A percentile compares a stretch with the other conserved stretches of the same genome.
Evolutionary conservation across 179 eudicot genomes (phyloP).

Genomic region (Silene noctiflora): DNA sequence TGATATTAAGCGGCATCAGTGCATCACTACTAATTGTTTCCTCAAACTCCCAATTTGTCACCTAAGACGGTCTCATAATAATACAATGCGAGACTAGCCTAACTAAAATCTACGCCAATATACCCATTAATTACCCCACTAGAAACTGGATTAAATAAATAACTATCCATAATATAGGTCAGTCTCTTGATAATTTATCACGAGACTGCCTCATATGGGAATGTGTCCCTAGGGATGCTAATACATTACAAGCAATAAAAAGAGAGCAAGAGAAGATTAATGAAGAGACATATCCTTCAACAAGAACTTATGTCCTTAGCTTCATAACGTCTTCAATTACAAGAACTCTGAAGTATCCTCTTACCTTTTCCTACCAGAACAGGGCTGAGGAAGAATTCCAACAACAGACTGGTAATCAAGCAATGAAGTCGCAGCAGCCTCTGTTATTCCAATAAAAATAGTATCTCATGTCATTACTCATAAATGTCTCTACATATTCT

Average conservation of each 20-base stretch:
- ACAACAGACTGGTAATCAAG: conserved; percentile 62
- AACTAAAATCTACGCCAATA: neutral
- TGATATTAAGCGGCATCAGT: neutral
- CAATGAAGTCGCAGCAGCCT: conserved; percentile 63
- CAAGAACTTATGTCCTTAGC: conserved; percentile 16
- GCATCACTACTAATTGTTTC: neutral
- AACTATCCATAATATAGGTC: neutral
- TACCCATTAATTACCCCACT: neutral
- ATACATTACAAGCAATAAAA: neutral
- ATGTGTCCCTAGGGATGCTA: neutral
- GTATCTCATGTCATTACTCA: conserved; percentile 18
- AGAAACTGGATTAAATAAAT: neutral
- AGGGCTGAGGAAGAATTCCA: conserved; percentile 91
- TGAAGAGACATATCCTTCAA: neutral
- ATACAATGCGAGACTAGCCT: neutral
- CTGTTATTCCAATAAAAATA: conserved; percentile 43
- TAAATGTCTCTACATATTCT: neutral
- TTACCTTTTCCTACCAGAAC: conserved; percentile 75
- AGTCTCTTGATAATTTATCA: neutral
- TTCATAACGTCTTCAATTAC: conserved; percentile 14
- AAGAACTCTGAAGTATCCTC: conserved; percentile 22
- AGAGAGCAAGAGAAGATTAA: neutral
- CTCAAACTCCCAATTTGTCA: neutral
- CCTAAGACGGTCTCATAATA: neutral
- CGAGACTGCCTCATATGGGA: neutral